phyloP scores from a whole-genome alignment of 306 rosid genomes.

The Lathyrus oleraceus region DNA sequence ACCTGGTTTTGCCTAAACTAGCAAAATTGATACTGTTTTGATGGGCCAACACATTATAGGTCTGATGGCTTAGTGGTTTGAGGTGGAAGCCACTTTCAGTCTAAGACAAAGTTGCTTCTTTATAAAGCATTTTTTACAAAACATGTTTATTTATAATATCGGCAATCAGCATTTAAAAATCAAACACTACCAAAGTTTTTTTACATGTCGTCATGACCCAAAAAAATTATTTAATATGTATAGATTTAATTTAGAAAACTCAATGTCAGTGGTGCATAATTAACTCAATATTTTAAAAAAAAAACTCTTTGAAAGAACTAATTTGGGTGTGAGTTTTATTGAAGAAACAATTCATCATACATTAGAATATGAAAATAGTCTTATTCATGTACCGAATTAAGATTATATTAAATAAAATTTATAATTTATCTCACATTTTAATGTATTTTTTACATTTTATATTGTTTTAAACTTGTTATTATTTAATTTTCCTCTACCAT shows the following conservation, averaged over 20 bases:
- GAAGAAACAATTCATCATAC: constrained; percentile 18
- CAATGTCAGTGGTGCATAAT: not conserved
- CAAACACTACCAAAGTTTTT: no score
- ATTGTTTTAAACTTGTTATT: not conserved
- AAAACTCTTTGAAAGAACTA: not conserved
- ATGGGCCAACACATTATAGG: not conserved
- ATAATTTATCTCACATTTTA: not conserved
- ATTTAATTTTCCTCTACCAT: not conserved
- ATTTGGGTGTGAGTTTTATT: not conserved
- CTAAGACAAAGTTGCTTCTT: not conserved
- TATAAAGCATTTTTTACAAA: no score
- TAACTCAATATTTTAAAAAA: constrained; percentile 17
- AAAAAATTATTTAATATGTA: no score
- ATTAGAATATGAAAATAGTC: constrained; percentile 11
- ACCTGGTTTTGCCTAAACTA: not conserved
- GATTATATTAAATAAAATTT: not conserved
- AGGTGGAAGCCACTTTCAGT: not conserved
- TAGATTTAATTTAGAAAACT: not conserved
- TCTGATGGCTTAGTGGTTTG: no score
- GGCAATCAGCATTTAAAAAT: no score
- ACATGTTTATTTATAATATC: no score
- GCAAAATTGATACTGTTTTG: constrained; percentile 4
- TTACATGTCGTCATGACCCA: no score
- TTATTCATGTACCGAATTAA: not conserved
- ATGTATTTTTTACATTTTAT: constrained; percentile 21